phyloP scores from a whole-genome alignment of 306 rosid genomes.

The Carpinus fangiana region DNA sequence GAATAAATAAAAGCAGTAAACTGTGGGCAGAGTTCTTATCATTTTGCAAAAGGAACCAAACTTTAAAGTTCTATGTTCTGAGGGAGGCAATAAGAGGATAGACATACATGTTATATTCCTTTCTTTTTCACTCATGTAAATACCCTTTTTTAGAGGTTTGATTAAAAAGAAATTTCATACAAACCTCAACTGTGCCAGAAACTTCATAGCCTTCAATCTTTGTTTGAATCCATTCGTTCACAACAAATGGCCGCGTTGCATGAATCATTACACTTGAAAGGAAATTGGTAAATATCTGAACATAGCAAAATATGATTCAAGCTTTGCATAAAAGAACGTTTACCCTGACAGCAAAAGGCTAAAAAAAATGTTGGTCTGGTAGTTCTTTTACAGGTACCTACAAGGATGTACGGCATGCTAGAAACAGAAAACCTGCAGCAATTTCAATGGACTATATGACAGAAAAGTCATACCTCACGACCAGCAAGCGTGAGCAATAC shows the following conservation, averaged over 20 bases:
- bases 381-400: constrained; percentile 17
- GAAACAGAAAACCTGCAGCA: constrained; percentile 14
- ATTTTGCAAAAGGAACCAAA: neutral
- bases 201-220: constrained; percentile 98
- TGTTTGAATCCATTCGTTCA: constrained; percentile 95
- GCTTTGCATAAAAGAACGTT: constrained; percentile 27
- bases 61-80: neutral
- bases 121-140: neutral
- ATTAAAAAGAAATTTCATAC: constrained; percentile 33
- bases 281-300: constrained; percentile 94
- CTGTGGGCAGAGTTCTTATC: neutral
- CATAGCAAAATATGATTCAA: constrained; percentile 35
- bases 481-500: constrained; percentile 95
- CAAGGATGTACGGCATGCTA: constrained; percentile 14
- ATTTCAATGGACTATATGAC: constrained; percentile 17
- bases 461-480: constrained; percentile 78
- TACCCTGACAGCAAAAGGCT: constrained; percentile 15
- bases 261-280: constrained; percentile 98
- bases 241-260: constrained; percentile 85
- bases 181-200: constrained; percentile 97
- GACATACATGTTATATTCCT: neutral
- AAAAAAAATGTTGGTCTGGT: constrained; percentile 3
- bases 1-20: constrained; percentile 10
- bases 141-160: neutral
- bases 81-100: constrained; percentile 10